A percentile compares a stretch with the other conserved stretches of the same genome.
These are phyloP conservation scores for Annulohypoxylon maeteangense DNA, from an alignment of 495 filamentous ascomycete species.

Conservation along the genomic window DNA sequence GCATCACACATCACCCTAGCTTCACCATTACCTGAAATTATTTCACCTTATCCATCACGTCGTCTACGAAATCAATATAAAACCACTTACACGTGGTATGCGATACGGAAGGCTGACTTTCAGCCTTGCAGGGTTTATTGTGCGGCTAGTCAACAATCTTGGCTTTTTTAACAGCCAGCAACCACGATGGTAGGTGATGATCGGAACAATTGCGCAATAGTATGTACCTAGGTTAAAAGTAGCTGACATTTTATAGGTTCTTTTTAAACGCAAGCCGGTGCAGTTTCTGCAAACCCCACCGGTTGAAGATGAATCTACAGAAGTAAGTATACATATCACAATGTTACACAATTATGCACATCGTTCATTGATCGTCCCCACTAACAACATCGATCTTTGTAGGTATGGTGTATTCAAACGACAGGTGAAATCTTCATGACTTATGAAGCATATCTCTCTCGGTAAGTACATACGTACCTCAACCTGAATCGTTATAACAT, in stretches of 20 bases:
- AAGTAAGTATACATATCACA: slow-evolving; percentile 72
- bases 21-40: slow-evolving; percentile 43
- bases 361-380: slow-evolving; percentile 1
- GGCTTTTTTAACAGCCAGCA: slow-evolving; percentile 27
- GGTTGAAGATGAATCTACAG: slow-evolving; percentile 80
- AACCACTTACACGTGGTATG: slow-evolving; percentile 29
- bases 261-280: slow-evolving; percentile 96
- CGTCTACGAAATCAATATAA: slow-evolving; percentile 20
- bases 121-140: slow-evolving; percentile 52
- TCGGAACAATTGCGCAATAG: not conserved
- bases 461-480: slow-evolving; percentile 60
- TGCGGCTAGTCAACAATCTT: slow-evolving; percentile 38
- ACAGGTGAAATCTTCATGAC: slow-evolving; percentile 90
- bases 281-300: slow-evolving; percentile 77
- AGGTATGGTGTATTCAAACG: slow-evolving; percentile 93
- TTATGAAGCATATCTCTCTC: slow-evolving; percentile 87
- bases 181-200: slow-evolving; percentile 40
- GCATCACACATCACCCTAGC: slow-evolving; percentile 21
- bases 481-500: not conserved
- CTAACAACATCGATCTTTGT: slow-evolving; percentile 28
- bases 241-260: slow-evolving; percentile 68
- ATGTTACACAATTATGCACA: slow-evolving; percentile 28
- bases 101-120: slow-evolving; percentile 50
- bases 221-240: not conserved
- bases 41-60: slow-evolving; percentile 19